These are phyloP conservation scores for Berberis vulgaris DNA, from an alignment of 164 flowering plant species.

Conservation along the genomic window DNA sequence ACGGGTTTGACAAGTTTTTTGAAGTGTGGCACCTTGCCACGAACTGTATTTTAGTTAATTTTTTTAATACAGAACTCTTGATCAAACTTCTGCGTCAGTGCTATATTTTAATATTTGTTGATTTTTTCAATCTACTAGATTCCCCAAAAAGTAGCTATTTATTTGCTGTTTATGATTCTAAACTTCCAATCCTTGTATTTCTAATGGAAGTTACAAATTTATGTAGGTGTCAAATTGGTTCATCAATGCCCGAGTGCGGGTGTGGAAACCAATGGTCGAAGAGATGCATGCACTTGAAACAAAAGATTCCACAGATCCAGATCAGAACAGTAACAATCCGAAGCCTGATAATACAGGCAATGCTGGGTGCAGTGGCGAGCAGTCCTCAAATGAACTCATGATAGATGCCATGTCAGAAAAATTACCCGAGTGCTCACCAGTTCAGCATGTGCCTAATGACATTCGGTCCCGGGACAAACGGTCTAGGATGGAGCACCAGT, in stretches of 20 bases:
- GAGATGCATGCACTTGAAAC: conserved; percentile 85
- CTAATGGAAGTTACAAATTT: background rate
- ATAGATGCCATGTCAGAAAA: conserved; percentile 10
- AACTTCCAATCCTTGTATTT: too few relatives aligned
- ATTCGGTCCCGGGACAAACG: conserved; percentile 46
- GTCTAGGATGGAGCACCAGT: conserved; percentile 33
- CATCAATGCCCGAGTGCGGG: conserved; percentile 82
- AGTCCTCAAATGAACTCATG: conserved; percentile 9
- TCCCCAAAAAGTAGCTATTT: too few relatives aligned
- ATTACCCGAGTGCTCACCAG: conserved; percentile 15
- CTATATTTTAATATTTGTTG: too few relatives aligned
- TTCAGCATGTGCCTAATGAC: conserved; percentile 6
- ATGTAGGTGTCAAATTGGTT: conserved; percentile 90
- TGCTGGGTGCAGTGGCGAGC: conserved; percentile 6
- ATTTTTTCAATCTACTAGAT: too few relatives aligned
- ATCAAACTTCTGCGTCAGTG: too few relatives aligned
- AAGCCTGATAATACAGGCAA: conserved; percentile 1
- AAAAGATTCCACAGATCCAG: conserved; percentile 25
- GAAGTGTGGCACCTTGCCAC: too few relatives aligned
- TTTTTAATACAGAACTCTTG: too few relatives aligned
- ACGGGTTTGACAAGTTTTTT: too few relatives aligned
- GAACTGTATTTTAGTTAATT: too few relatives aligned
- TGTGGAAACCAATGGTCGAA: conserved; percentile 97
- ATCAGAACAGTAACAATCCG: conserved; percentile 16
- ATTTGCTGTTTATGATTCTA: too few relatives aligned